Evolutionary conservation across 371 early-diverging fungal genomes (phyloP).

Genomic region (Saksenaea oblongispora): DNA sequence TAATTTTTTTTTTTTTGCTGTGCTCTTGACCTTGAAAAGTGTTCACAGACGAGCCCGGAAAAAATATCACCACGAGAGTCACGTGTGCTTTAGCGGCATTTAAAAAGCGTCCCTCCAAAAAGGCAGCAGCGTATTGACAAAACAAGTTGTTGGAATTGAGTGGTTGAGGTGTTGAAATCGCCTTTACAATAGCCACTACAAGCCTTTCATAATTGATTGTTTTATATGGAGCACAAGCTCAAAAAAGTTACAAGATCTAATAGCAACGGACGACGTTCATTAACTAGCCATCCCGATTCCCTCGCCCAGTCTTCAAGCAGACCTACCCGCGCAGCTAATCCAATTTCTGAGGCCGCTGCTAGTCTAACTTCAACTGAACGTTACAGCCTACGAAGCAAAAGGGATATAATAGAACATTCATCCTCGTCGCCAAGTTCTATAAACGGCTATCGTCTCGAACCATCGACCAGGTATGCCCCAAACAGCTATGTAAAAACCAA

Average conservation of each 20-base stretch:
- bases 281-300: slow-evolving; percentile 10
- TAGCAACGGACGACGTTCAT: slow-evolving; percentile 17
- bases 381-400: slow-evolving; percentile 8
- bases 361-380: slow-evolving; percentile 13
- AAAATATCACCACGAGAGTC: neutral
- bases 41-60: too few species aligned
- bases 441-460: slow-evolving; percentile 1
- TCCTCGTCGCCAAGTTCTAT: neutral
- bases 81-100: neutral
- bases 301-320: slow-evolving; percentile 5
- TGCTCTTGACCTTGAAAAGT: too few species aligned
- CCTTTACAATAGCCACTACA: slow-evolving; percentile 1
- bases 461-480: neutral
- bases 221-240: slow-evolving; percentile 22
- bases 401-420: neutral
- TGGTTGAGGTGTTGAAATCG: slow-evolving; percentile 6
- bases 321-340: slow-evolving; percentile 4
- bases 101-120: slow-evolving; percentile 2
- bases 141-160: slow-evolving; percentile 1
- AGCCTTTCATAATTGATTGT: neutral
- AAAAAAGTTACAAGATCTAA: slow-evolving; percentile 20
- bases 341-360: slow-evolving; percentile 4
- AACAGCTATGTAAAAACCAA: neutral
- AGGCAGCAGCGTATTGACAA: slow-evolving; percentile 3
- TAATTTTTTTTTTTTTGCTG: too few species aligned